Evolutionary conservation across 495 filamentous ascomycete genomes (phyloP).

Genomic region (Choiromyces venosus): DNA sequence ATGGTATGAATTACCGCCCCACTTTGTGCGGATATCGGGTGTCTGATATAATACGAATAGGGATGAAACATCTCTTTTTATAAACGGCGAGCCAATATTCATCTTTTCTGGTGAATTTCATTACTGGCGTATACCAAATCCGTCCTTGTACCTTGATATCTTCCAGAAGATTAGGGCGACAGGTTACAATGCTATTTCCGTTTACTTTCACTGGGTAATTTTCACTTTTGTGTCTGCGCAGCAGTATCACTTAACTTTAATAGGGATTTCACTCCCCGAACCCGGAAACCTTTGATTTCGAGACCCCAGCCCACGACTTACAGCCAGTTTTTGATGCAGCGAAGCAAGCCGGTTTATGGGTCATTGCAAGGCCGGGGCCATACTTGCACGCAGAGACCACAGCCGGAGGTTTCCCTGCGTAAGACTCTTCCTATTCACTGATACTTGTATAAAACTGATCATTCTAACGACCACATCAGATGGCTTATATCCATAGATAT

Average conservation of each 20-base stretch:
- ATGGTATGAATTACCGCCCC: slow-evolving; percentile 11
- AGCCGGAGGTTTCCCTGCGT: slow-evolving; percentile 35
- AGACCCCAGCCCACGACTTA: slow-evolving; percentile 32
- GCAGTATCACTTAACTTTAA: not conserved
- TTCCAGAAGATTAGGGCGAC: slow-evolving; percentile 38
- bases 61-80: slow-evolving; percentile 57
- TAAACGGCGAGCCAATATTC: slow-evolving; percentile 56
- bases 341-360: slow-evolving; percentile 35
- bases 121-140: slow-evolving; percentile 46
- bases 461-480: slow-evolving; percentile 1
- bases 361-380: slow-evolving; percentile 37
- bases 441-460: not conserved
- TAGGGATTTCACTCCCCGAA: slow-evolving; percentile 35
- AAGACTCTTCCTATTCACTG: not conserved
- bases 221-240: not conserved
- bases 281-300: slow-evolving; percentile 27
- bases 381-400: slow-evolving; percentile 39
- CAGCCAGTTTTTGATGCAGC: slow-evolving; percentile 37
- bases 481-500: slow-evolving; percentile 22
- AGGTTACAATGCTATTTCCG: slow-evolving; percentile 36
- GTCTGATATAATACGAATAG: slow-evolving; percentile 22
- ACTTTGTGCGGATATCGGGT: not conserved
- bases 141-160: slow-evolving; percentile 34
- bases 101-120: slow-evolving; percentile 59
- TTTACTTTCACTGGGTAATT: slow-evolving; percentile 36